Percentiles rank a stretch among this genome's conserved stretches.
Evolutionary conservation across 768 basidiomycete species (phyloP).

Genomic region (Dioszegia aurantiaca): DNA sequence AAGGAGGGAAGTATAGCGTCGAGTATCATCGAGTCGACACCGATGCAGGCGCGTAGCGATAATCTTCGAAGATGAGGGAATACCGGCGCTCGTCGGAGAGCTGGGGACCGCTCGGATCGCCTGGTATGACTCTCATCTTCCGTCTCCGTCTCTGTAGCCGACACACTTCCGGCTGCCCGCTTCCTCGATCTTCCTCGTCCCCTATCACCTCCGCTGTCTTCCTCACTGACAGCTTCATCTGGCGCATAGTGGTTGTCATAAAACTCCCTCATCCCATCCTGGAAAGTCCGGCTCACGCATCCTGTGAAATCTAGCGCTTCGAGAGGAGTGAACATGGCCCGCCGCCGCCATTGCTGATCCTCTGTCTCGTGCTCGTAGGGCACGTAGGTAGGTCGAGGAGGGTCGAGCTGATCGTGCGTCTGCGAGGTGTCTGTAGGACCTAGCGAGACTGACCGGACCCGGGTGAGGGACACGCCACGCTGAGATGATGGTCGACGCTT

Average conservation of each 20-base stretch:
- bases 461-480: slow-evolving; percentile 25
- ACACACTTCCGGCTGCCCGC: slow-evolving; percentile 19
- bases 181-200: slow-evolving; percentile 35
- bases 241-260: slow-evolving; percentile 54
- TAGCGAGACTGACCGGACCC: slow-evolving; percentile 27
- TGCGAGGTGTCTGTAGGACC: slow-evolving; percentile 19
- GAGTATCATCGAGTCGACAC: slow-evolving; percentile 41
- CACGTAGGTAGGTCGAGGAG: slow-evolving; percentile 53
- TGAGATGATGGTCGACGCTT: slow-evolving; percentile 27
- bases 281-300: slow-evolving; percentile 87
- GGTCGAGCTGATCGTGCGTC: slow-evolving; percentile 34
- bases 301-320: slow-evolving; percentile 91
- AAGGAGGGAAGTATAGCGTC: slow-evolving; percentile 41
- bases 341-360: slow-evolving; percentile 60
- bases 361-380: slow-evolving; percentile 68
- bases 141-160: slow-evolving; percentile 23
- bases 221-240: slow-evolving; percentile 27
- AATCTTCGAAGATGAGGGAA: slow-evolving; percentile 44
- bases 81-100: slow-evolving; percentile 22
- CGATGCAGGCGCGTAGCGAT: slow-evolving; percentile 48
- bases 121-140: slow-evolving; percentile 25
- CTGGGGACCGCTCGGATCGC: not conserved
- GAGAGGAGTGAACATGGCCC: slow-evolving; percentile 60
- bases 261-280: slow-evolving; percentile 78
- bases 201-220: slow-evolving; percentile 18